Conservation (phyloP, 306 rosid species). For the Cicer arietinum region DNA sequence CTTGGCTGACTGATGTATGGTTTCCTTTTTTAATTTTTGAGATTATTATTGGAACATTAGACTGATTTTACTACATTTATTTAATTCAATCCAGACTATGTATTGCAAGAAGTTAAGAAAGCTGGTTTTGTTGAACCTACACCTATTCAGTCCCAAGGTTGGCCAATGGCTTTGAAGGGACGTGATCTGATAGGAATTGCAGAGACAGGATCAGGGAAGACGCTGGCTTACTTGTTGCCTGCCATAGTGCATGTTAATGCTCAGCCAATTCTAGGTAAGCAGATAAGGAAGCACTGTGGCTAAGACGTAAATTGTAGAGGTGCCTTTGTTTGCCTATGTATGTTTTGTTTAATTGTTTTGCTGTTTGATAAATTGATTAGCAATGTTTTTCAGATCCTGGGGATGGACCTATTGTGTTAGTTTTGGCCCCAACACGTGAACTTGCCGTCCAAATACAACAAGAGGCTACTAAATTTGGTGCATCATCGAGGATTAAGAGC, state of each 20-base stretch:
- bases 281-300: neutral
- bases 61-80: conserved; percentile 37
- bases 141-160: conserved; percentile 98
- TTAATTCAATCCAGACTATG: conserved; percentile 68
- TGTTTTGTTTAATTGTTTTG: conserved; percentile 13
- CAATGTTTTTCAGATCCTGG: conserved; percentile 72
- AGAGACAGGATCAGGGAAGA: conserved; percentile 99
- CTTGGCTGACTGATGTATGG: neutral
- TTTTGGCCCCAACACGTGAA: conserved; percentile 98
- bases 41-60: conserved; percentile 18
- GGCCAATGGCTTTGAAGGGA: conserved; percentile 99
- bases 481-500: conserved; percentile 94
- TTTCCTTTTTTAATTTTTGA: neutral
- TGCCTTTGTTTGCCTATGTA: conserved; percentile 19
- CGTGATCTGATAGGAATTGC: conserved; percentile 99
- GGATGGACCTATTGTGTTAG: conserved; percentile 97
- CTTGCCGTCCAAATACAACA: conserved; percentile 98
- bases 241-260: conserved; percentile 99
- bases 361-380: conserved; percentile 10
- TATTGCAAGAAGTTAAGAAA: conserved; percentile 78
- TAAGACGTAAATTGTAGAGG: conserved; percentile 28
- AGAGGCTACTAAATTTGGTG: conserved; percentile 91
- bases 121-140: conserved; percentile 98
- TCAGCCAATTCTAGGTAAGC: conserved; percentile 85
- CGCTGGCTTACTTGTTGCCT: conserved; percentile 93